Evolutionary conservation across 495 filamentous ascomycete genomes (phyloP), one percentile per base, ranked within the genome.

Genomic region (Gamarada debralockiae): DNA sequence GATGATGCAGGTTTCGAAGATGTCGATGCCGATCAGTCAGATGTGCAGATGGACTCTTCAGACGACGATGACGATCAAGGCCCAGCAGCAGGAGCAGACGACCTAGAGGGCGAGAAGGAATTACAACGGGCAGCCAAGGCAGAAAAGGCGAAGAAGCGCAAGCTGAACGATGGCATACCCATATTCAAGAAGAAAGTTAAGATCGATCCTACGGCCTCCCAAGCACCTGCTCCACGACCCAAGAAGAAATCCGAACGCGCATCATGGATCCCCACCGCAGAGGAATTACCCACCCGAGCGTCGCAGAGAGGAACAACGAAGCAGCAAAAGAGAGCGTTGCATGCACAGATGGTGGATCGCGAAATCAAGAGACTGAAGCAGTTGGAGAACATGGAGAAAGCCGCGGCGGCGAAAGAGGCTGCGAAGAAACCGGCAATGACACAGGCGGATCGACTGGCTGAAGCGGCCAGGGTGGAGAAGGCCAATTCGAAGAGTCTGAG

Each of bases 191-290:
- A 79, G 62, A 81, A 75, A 60, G 77, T 78, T 47, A 74, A 77
- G 53, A 78, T 76, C 44, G 76, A 77, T 41, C 63, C 69, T 40
- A 67, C 68, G 8, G 58, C 53, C 7, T 44, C 57, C 5, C 17
- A 60, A 15, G 58, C 58, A 57, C 63, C 27, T 63, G 69, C 31
- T 70, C 82, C 85, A 17, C 79, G 87, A 52, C 86, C 85, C 3
- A 92, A 89, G 74, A 98, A 96, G 75, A 97, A 96, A 70, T 90
- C 88, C 3, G 93, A 97, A 69, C 82, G 91, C 37, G 75, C 84
- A 34, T 95, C 90, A 52, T 96, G 91, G 90, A 75, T 97, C 24
- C 91, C 88, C 6, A 83, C 85, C 1, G 66, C 74, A 8, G 86
- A 87, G 50, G 90, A 96, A 61, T 81, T 84, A 53, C 90, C 91